These are phyloP conservation scores for Wickerhamomyces xylosicus DNA, from an alignment of 805 yeast species.

Conservation along the genomic window DNA sequence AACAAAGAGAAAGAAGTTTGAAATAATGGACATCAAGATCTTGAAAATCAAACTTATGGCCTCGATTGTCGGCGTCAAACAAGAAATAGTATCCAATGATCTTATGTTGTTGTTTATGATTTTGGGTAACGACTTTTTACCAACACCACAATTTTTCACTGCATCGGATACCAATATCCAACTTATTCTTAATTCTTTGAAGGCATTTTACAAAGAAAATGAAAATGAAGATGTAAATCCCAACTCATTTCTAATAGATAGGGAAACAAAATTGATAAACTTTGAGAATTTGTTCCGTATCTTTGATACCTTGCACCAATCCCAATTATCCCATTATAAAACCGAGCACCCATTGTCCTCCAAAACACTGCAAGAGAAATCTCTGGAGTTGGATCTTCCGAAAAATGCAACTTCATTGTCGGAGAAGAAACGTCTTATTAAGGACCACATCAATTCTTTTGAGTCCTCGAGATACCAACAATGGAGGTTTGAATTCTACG, in stretches of 20 bases:
- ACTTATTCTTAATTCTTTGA: neutral
- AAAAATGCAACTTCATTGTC: neutral
- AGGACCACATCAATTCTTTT: neutral
- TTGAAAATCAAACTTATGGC: conserved; percentile 67
- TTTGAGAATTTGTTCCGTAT: neutral
- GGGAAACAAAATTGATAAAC: neutral
- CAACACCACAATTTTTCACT: conserved; percentile 47
- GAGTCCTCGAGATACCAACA: neutral
- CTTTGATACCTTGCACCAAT: neutral
- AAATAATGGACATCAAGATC: conserved; percentile 54
- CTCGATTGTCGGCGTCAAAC: conserved; percentile 32
- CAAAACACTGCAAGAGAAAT: neutral
- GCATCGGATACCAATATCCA: neutral
- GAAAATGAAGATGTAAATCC: neutral
- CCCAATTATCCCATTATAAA: neutral
- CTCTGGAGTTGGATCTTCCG: neutral
- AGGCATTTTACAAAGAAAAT: neutral
- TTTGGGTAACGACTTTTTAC: conserved; percentile 93
- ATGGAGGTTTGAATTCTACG: neutral
- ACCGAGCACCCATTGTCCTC: neutral
- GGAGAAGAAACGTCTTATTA: neutral
- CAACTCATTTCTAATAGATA: neutral
- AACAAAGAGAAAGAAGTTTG: conserved; percentile 51
- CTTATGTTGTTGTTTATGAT: conserved; percentile 79
- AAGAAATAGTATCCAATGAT: conserved; percentile 47